Conservation (phyloP, 495 filamentous ascomycete species). For the Penicillium tannophilum region DNA sequence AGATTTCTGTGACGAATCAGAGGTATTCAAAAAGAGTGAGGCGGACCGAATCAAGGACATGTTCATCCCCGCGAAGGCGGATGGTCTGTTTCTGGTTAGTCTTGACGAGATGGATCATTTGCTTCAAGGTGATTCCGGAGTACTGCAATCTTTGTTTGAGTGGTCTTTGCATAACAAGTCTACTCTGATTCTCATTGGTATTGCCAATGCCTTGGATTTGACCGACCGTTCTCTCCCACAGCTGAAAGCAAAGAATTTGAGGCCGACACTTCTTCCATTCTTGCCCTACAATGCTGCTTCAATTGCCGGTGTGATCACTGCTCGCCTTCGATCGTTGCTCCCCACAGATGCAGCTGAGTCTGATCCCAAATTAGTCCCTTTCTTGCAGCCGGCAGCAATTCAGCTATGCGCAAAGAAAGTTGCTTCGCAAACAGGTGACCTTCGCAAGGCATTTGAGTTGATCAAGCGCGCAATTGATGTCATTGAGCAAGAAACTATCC, state of each 20-base stretch:
- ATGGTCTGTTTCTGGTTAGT: constrained; percentile 70
- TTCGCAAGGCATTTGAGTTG: constrained; percentile 94
- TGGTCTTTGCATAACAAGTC: constrained; percentile 84
- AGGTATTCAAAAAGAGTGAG: constrained; percentile 58
- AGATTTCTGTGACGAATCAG: constrained; percentile 59
- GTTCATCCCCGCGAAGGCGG: constrained; percentile 60
- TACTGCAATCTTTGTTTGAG: constrained; percentile 88
- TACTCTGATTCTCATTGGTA: constrained; percentile 80
- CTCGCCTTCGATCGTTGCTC: constrained; percentile 76
- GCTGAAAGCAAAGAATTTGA: constrained; percentile 87
- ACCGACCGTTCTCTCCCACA: constrained; percentile 94
- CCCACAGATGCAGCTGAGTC: constrained; percentile 43
- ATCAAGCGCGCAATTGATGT: constrained; percentile 87
- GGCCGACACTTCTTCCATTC: constrained; percentile 87
- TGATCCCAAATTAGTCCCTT: constrained; percentile 69
- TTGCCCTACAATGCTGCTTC: constrained; percentile 90
- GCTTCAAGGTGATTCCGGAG: constrained; percentile 78
- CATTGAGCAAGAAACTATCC: constrained; percentile 77
- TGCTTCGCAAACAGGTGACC: constrained; percentile 86
- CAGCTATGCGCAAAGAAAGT: constrained; percentile 94
- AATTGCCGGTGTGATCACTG: constrained; percentile 81
- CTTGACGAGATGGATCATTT: constrained; percentile 96
- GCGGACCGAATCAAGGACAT: constrained; percentile 60
- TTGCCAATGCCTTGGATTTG: constrained; percentile 94
- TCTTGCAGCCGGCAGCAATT: constrained; percentile 90